Evolutionary conservation across 1,284 basidiomycete genomes (phyloP), one percentile per base, ranked within the genome.

Genomic region (Anthracocystis walkeri): DNA sequence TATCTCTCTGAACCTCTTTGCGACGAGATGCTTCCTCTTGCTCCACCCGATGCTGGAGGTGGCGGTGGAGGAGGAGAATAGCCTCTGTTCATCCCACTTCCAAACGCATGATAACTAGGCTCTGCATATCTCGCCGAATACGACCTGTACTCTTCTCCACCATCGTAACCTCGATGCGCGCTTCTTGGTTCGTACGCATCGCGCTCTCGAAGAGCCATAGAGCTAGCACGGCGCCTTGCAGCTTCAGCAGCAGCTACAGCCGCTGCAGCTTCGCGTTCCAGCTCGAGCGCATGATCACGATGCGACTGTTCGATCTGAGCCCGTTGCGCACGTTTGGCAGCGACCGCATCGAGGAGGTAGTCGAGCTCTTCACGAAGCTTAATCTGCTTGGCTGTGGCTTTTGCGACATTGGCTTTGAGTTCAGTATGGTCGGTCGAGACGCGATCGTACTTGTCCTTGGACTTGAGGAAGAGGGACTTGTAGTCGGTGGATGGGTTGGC

Each of bases 361-460:
- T 73, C 67, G 56, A 77, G 63, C 56, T 77, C 75, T 33, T 77
- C 69, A 21, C 70, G 69, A 7, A 77, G 65, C 58, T 77, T 77
- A 7, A 54, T 52, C 11, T 77, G 69, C 57, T 77, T 77, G n/a
- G 59, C 58, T 2, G 69, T 21, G 4, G 75, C 65, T 45, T 60
- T 65, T n/a, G 49, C 27, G 20, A 77, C 55, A 25, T 53, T 77
- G 57, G 57, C 29, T 11, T 63, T 45, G 50, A 77, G 55, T 3
- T 77, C 75, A 33, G 69, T 64, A 44, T 77, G 75, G 31, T 77
- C 75, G 46, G 58, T 51, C 27, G 69, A 69, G 61, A 73, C 75
- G 44, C 75, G 69, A 41, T 77, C 69, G 66, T 58, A 77, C 59
- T 77, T 77, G 60, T 77, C 75, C 55, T 77, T 77, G 75, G 55